phyloP scores from a whole-genome alignment of 1,284 basidiomycete genomes.

The Sparassis latifolia region DNA sequence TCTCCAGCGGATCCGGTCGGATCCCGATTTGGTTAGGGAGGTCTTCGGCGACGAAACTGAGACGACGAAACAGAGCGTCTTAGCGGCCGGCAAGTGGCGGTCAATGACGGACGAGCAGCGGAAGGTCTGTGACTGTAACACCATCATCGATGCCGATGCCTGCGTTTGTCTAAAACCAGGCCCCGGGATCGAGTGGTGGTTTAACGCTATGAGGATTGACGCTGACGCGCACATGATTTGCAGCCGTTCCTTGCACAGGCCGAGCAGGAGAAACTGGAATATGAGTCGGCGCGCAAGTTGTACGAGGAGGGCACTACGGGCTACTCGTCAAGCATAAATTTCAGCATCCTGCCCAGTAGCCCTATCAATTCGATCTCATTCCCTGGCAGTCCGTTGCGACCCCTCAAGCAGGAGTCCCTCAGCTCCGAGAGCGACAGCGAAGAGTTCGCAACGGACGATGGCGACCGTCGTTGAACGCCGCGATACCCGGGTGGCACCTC shows the following conservation, averaged over 20 bases:
- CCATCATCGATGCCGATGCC: too few relatives aligned
- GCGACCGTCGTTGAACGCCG: constrained; percentile 2
- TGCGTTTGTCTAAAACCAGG: too few relatives aligned
- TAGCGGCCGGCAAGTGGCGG: constrained; percentile 90
- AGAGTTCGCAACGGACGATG: constrained; percentile 43
- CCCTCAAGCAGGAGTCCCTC: constrained; percentile 49
- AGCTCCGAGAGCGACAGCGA: constrained; percentile 64
- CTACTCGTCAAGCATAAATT: constrained; percentile 68
- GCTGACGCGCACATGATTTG: background rate
- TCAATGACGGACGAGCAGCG: constrained; percentile 88
- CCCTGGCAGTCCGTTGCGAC: constrained; percentile 36
- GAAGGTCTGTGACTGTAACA: constrained; percentile 47
- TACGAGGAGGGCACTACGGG: constrained; percentile 79
- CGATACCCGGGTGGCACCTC: too few relatives aligned
- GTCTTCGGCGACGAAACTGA: constrained; percentile 93
- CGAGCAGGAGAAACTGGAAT: constrained; percentile 89
- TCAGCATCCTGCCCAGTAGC: constrained; percentile 65
- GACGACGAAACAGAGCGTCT: constrained; percentile 91
- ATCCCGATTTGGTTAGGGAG: constrained; percentile 63
- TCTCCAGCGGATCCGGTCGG: constrained; percentile 79
- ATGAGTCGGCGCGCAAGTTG: constrained; percentile 72
- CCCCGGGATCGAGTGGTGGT: too few relatives aligned
- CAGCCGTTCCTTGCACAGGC: constrained; percentile 88
- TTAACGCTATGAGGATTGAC: too few relatives aligned
- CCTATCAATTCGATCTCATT: constrained; percentile 40